Evolutionary conservation across 768 basidiomycete species (phyloP).

Genomic region (Russula foetens): DNA sequence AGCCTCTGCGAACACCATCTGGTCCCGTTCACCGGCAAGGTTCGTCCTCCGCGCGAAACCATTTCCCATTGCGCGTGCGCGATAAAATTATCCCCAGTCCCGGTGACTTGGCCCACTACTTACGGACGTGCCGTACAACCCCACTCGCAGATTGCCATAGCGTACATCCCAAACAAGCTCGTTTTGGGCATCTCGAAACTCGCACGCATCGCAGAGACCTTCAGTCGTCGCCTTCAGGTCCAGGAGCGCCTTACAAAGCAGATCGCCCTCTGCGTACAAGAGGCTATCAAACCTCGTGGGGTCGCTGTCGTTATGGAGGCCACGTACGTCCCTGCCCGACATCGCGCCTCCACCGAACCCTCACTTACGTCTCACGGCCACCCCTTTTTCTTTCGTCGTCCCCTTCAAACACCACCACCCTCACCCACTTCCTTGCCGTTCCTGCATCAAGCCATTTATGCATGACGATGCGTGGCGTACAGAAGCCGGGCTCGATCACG

Average conservation of each 20-base stretch:
- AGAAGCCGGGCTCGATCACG: constrained; percentile 94
- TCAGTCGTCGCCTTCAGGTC: constrained; percentile 90
- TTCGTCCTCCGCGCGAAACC: constrained; percentile 31
- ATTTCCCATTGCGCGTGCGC: constrained; percentile 5
- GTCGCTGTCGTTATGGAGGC: constrained; percentile 99
- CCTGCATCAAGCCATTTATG: constrained; percentile 71
- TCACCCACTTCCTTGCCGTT: background rate
- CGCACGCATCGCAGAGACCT: constrained; percentile 17
- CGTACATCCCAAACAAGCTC: constrained; percentile 25
- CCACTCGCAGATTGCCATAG: constrained; percentile 80
- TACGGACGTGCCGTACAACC: background rate
- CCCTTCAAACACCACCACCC: background rate
- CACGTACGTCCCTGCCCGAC: constrained; percentile 50
- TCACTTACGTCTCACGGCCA: constrained; percentile 10
- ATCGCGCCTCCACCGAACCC: background rate
- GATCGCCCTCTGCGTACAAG: constrained; percentile 95
- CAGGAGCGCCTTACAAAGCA: constrained; percentile 98
- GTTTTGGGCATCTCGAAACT: constrained; percentile 18
- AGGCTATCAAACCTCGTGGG: constrained; percentile 94
- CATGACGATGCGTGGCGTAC: constrained; percentile 99
- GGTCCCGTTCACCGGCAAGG: constrained; percentile 97
- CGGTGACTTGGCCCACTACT: constrained; percentile 14
- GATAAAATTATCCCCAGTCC: background rate
- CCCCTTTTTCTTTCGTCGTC: background rate
- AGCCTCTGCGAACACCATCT: constrained; percentile 98